Conservation (phyloP, 2,329 filamentous ascomycete genomes). For the Penicillium palitans region DNA sequence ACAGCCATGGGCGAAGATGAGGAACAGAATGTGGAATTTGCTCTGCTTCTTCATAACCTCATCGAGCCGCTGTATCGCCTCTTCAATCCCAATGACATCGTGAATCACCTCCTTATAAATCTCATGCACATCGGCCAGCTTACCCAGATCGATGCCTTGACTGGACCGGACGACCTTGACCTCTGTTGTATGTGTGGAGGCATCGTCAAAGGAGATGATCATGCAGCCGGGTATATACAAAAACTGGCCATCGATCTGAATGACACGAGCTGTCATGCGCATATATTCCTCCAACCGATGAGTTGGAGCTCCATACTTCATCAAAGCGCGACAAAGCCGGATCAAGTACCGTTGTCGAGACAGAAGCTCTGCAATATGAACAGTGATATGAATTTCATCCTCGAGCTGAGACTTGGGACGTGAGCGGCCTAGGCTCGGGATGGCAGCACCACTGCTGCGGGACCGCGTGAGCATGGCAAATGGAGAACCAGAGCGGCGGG, state of each 20-base stretch:
- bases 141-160: conserved; percentile 47
- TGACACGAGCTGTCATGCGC: conserved; percentile 81
- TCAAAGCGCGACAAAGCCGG: conserved; percentile 80
- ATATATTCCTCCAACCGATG: conserved; percentile 89
- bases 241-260: conserved; percentile 87
- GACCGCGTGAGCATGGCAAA: conserved; percentile 38
- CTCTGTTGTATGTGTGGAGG: conserved; percentile 48
- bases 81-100: conserved; percentile 48
- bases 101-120: conserved; percentile 53
- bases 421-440: conserved; percentile 23
- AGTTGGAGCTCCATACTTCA: conserved; percentile 87
- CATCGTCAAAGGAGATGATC: conserved; percentile 80
- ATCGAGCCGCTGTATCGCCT: conserved; percentile 46
- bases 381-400: conserved; percentile 59
- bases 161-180: conserved; percentile 47
- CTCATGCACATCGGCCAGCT: conserved; percentile 46
- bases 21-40: conserved; percentile 55
- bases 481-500: conserved; percentile 31
- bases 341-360: conserved; percentile 79
- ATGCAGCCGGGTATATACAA: conserved; percentile 89
- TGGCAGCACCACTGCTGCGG: conserved; percentile 36
- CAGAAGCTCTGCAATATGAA: conserved; percentile 68
- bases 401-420: conserved; percentile 26
- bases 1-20: conserved; percentile 70
- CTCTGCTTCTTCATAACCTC: conserved; percentile 58